Base-by-base conservation (phyloP, 148 eudicot genomes). In the Camellia granthamiana region DNA sequence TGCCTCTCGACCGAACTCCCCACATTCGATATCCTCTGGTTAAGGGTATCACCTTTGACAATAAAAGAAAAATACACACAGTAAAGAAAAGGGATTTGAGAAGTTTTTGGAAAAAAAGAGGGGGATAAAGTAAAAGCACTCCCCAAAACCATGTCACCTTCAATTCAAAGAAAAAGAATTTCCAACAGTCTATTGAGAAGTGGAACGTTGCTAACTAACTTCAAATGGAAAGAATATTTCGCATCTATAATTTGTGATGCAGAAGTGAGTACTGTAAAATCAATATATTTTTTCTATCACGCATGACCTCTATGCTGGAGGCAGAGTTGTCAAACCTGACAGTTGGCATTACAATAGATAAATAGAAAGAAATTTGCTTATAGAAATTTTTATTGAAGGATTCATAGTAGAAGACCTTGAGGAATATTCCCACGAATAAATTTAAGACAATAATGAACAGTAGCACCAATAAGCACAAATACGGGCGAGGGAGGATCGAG, bases 401-500 rank as follows among this genome's bases (percentile, higher is more conserved):
- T 2, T 43, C 42, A 44, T 30, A 69, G 38, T 58, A 81, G 56
- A 42, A 73, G 68, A 91, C 94, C 94, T 86, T 89, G 91, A 82
- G 97, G 97, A 81, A 83, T 82, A 90, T 86, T 91, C 44, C 87
- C 90, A 70, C 97, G 95, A 56, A 92, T 90, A 80, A 94, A 88
- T 85, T 86, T 94, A 47, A 94, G 95, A 76, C 69, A 79, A 85
- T 91, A 94, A 21, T 68, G 89, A 80, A 94, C 87, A 84, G 83
- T 75, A 80, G 97, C 94, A 83, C 97, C 98, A 80, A 92, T 84
- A 69, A 94, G 97, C 81, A 94, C 94, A 84, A 88, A 88, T 65
- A 92, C 97, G 41, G 98, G 98, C 46, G 98, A 94, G 38, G 95
- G 94, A 77, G 98, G 98, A 81, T 92, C 91, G 42, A 94, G 91